These are phyloP conservation scores for Metarhizium anisopliae DNA, from an alignment of 2,329 filamentous ascomycete genomes.

Conservation along the genomic window DNA sequence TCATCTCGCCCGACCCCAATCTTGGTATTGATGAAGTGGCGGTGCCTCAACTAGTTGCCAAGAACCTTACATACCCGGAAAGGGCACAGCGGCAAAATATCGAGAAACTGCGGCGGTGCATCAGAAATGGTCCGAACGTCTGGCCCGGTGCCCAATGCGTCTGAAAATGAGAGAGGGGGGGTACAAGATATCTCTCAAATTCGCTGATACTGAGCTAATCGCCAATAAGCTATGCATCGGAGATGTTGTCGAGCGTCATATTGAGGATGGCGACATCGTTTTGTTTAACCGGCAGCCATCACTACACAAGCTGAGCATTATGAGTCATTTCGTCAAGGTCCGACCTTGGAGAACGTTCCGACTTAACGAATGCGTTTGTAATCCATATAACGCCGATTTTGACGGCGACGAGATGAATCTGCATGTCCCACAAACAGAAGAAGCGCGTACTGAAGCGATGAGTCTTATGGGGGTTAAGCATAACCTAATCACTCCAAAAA, in stretches of 20 bases:
- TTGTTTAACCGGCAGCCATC: constrained; percentile 97
- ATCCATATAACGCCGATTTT: constrained; percentile 96
- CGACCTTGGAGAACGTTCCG: constrained; percentile 92
- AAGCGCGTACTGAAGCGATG: constrained; percentile 88
- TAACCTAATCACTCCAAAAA: constrained; percentile 90
- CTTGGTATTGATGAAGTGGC: constrained; percentile 88
- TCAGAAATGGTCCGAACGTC: constrained; percentile 64
- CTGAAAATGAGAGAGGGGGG: constrained; percentile 56
- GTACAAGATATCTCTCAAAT: constrained; percentile 68
- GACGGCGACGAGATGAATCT: constrained; percentile 99
- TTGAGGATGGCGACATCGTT: constrained; percentile 91
- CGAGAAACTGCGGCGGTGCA: constrained; percentile 63
- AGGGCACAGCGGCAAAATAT: constrained; percentile 77
- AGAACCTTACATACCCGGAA: constrained; percentile 92
- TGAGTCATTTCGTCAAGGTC: constrained; percentile 88
- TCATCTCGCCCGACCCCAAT: constrained; percentile 96
- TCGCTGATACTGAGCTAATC: constrained; percentile 61
- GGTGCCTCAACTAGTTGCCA: constrained; percentile 79
- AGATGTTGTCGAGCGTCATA: constrained; percentile 84
- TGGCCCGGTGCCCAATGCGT: constrained; percentile 86
- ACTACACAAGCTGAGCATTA: constrained; percentile 95
- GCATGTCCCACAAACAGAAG: constrained; percentile 94
- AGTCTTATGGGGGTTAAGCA: constrained; percentile 97
- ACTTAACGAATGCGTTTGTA: constrained; percentile 94
- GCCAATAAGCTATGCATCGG: constrained; percentile 69